Evolutionary conservation across 2,329 filamentous ascomycete genomes (phyloP).

Genomic region (Didymella arachidicola): DNA sequence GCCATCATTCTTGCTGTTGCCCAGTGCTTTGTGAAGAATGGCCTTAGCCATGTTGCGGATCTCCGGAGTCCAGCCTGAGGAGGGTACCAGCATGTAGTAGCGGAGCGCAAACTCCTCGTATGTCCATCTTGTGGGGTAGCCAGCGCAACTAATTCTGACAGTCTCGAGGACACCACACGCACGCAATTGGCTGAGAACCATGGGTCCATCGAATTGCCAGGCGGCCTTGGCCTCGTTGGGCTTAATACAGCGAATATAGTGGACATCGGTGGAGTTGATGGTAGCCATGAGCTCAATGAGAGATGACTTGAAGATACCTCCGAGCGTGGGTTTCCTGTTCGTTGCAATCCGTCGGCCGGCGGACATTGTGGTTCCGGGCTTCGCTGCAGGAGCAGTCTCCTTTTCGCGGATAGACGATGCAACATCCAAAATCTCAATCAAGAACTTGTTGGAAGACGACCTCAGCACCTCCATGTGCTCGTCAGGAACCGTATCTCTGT

Average conservation of each 20-base stretch:
- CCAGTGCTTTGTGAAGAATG: slow-evolving; percentile 87
- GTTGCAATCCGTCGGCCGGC: slow-evolving; percentile 87
- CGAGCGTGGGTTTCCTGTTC: slow-evolving; percentile 94
- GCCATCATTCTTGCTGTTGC: slow-evolving; percentile 65
- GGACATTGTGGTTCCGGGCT: slow-evolving; percentile 67
- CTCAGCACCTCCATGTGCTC: slow-evolving; percentile 95
- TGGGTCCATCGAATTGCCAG: slow-evolving; percentile 98
- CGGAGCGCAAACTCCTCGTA: slow-evolving; percentile 97
- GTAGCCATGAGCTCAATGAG: slow-evolving; percentile 98
- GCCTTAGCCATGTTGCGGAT: slow-evolving; percentile 93
- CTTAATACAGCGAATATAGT: slow-evolving; percentile 99
- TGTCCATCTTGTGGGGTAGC: slow-evolving; percentile 97
- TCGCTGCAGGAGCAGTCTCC: slow-evolving; percentile 75
- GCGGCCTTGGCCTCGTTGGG: slow-evolving; percentile 96
- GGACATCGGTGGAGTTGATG: slow-evolving; percentile 96
- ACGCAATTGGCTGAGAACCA: slow-evolving; percentile 96
- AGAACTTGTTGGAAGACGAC: slow-evolving; percentile 83
- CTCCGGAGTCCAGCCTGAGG: slow-evolving; percentile 88
- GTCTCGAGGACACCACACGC: slow-evolving; percentile 99
- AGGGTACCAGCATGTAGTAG: slow-evolving; percentile 98
- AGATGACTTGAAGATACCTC: slow-evolving; percentile 98
- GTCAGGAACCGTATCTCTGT: slow-evolving; percentile 96
- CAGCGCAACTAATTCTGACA: slow-evolving; percentile 94
- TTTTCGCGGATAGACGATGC: slow-evolving; percentile 90
- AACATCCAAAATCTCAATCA: slow-evolving; percentile 83